phyloP scores from a whole-genome alignment of 176 grass and related monocot genomes.

The Pontederia paniculata region DNA sequence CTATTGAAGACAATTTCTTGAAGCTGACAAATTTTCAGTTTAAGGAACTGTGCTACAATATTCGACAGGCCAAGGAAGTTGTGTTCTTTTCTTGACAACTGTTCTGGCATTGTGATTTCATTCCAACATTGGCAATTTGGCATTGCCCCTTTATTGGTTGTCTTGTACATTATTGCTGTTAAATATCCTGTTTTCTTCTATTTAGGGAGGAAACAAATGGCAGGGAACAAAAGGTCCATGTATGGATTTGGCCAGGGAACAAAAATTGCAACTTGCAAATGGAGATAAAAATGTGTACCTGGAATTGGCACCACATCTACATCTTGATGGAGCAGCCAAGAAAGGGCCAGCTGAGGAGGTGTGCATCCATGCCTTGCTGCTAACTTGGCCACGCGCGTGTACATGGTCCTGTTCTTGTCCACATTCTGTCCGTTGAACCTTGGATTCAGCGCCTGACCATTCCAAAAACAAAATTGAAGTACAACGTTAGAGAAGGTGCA shows the following conservation, averaged over 20 bases:
- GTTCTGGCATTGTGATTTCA: too few relatives aligned
- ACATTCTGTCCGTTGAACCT: slow-evolving; percentile 14
- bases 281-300: background rate
- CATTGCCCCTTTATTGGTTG: background rate
- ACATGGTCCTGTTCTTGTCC: slow-evolving; percentile 16
- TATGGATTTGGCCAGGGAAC: too few relatives aligned
- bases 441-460: slow-evolving; percentile 8
- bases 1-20: too few relatives aligned
- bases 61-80: too few relatives aligned
- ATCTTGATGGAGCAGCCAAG: slow-evolving; percentile 20
- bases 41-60: background rate
- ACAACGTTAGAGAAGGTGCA: too few relatives aligned
- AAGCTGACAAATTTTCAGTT: background rate
- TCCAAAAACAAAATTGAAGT: background rate
- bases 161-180: too few relatives aligned
- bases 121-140: too few relatives aligned
- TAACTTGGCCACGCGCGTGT: background rate
- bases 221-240: too few relatives aligned
- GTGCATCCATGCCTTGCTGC: slow-evolving; percentile 8
- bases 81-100: too few relatives aligned
- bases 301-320: slow-evolving; percentile 18
- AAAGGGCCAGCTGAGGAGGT: slow-evolving; percentile 14
- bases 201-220: too few relatives aligned
- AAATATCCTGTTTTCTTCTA: too few relatives aligned
- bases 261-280: background rate